phyloP scores from a whole-genome alignment of 257 asterid genomes.

The Nicotiana sylvestris region DNA sequence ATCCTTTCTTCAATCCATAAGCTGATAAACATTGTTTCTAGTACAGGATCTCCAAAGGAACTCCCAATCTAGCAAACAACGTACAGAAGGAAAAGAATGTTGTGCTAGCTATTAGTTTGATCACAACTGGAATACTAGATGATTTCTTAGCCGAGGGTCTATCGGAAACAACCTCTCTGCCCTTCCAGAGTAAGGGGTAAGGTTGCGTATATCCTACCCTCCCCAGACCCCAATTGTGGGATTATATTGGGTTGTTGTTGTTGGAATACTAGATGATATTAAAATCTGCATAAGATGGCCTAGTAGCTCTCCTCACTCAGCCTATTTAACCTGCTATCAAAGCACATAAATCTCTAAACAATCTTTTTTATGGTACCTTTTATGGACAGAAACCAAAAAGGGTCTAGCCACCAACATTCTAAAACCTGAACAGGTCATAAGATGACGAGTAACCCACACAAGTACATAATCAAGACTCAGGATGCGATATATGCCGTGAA shows the following conservation, averaged over 20 bases:
- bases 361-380: background rate
- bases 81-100: background rate
- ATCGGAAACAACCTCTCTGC: too few species aligned
- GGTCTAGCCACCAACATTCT: background rate
- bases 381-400: background rate
- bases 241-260: too few species aligned
- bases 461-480: background rate
- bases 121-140: background rate
- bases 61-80: constrained; percentile 1
- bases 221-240: too few species aligned
- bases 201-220: too few species aligned
- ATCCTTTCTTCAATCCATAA: background rate
- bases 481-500: background rate
- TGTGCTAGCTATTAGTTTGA: background rate
- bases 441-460: background rate
- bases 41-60: background rate
- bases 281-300: background rate
- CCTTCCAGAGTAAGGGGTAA: too few species aligned
- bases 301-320: background rate
- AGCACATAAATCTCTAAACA: background rate
- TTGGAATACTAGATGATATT: background rate
- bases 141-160: too few species aligned
- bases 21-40: background rate
- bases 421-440: background rate
- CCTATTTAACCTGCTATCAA: background rate